Conservation (phyloP, 305 asterid genomes). For the Striga hermonthica region DNA sequence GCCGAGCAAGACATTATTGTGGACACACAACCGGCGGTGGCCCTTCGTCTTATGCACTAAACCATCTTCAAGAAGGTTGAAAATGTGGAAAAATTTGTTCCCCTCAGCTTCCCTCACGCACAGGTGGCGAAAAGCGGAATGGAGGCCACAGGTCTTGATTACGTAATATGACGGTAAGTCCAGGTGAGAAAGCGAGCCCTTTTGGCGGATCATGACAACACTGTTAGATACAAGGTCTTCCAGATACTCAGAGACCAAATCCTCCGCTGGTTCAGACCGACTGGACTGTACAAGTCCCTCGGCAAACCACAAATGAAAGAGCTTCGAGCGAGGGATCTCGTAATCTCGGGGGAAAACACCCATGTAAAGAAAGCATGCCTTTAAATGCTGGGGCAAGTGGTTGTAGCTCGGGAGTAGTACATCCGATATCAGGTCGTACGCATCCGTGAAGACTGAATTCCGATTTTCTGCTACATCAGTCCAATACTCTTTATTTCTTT, state of each 20-base stretch:
- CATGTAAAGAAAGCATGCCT: slow-evolving; percentile 33
- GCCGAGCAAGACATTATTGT: slow-evolving; percentile 13
- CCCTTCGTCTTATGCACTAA: not conserved
- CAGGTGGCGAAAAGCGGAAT: slow-evolving; percentile 31
- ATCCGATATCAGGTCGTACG: not conserved
- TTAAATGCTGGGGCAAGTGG: slow-evolving; percentile 15
- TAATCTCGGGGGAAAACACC: slow-evolving; percentile 32
- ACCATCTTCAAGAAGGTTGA: slow-evolving; percentile 10
- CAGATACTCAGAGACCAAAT: slow-evolving; percentile 10
- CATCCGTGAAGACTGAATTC: not conserved
- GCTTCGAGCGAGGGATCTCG: slow-evolving; percentile 15
- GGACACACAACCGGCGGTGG: slow-evolving; percentile 15
- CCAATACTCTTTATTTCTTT: slow-evolving; percentile 7
- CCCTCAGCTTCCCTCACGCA: slow-evolving; percentile 22
- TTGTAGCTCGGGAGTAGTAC: slow-evolving; percentile 29
- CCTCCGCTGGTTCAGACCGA: not conserved
- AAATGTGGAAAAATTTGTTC: slow-evolving; percentile 22
- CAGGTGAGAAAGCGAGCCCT: not conserved
- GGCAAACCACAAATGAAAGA: slow-evolving; percentile 28
- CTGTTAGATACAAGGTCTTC: slow-evolving; percentile 25
- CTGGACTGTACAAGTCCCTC: slow-evolving; percentile 25
- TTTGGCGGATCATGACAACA: slow-evolving; percentile 1
- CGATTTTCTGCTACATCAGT: slow-evolving; percentile 1
- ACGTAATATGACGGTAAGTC: not conserved
- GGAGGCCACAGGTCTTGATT: slow-evolving; percentile 28